Base-by-base conservation (phyloP, 2,329 filamentous ascomycete species). In the Aspergillus chevalieri region DNA sequence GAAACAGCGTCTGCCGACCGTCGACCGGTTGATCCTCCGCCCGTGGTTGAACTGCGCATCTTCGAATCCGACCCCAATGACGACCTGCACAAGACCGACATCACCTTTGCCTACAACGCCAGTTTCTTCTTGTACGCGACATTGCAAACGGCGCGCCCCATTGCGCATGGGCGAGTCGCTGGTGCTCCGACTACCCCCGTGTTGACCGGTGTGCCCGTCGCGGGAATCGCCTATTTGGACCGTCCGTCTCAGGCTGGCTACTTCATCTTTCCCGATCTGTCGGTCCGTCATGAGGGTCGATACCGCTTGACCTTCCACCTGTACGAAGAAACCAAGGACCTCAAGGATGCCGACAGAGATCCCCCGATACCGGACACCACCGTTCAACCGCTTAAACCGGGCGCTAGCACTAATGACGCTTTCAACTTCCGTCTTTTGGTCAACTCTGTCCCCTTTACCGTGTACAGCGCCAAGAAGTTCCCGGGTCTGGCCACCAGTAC, bases 391-490 rank as follows among this genome's bases (percentile, higher is more conserved):
- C 57, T 66, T 53, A 41, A 65, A 64, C 30, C 72, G 73, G 51
- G 67, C 69, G 19, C 70, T 67, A 43, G 67, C 73, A 14, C 73
- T 69, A 44, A 74, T 65, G 68, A 78, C 61, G 71, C 80, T 51
- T 87, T 95, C 55, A 86, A 90, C 63, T 92, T 89, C 74, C 82
- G 91, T 47, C 82, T 96, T 73, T 89, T 95, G 68, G 87, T 96
- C 61, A 90, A 92, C 75, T 95, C 93, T 0, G 74, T 79, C 10
- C 83, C 88, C 0, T 97, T 98, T 68, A 84, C 82, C 44, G 93
- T 97, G 39, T 97, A 81, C 75, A 96, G 91, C 61, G 93, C 93
- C 46, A 98, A 97, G 83, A 97, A 96, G 75, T 98, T 98, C 74
- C 93, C 93, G 14, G 93, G 92, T 15, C 76, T 97, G 51, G 86